A percentile compares a stretch with the other conserved stretches of the same genome.
Conservation (phyloP, 768 basidiomycete species). For the Phylloporus sp. region DNA sequence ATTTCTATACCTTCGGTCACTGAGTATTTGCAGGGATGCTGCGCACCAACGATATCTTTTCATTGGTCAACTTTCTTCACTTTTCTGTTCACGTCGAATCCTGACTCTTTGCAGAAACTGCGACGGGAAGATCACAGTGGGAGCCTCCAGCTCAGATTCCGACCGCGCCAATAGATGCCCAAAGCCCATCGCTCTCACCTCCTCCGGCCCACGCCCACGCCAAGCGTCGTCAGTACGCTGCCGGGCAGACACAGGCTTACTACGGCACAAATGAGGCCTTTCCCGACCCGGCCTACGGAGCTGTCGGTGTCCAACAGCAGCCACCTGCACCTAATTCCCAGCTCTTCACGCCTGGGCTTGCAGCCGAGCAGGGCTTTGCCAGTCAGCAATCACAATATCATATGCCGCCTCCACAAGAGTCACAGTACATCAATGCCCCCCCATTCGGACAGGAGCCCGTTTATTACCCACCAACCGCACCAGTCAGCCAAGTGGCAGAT, state of each 20-base stretch:
- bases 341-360: constrained; percentile 85
- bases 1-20: background rate
- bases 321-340: constrained; percentile 43
- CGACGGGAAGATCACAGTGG: constrained; percentile 85
- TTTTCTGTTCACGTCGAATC: constrained; percentile 2
- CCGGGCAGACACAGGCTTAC: constrained; percentile 89
- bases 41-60: constrained; percentile 81
- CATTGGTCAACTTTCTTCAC: constrained; percentile 59
- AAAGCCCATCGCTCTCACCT: constrained; percentile 43
- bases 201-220: constrained; percentile 40
- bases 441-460: constrained; percentile 42
- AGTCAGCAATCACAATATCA: constrained; percentile 52
- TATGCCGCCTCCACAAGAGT: constrained; percentile 40
- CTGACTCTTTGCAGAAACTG: constrained; percentile 57
- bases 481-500: constrained; percentile 63
- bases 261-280: constrained; percentile 51
- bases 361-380: constrained; percentile 63
- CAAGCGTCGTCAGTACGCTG: constrained; percentile 90
- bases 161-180: constrained; percentile 36
- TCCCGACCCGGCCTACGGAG: constrained; percentile 44
- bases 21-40: constrained; percentile 58
- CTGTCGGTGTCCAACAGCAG: constrained; percentile 29
- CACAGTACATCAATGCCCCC: constrained; percentile 44
- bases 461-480: constrained; percentile 36
- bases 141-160: constrained; percentile 58